These are phyloP conservation scores for Epichloe coenophiala DNA, from an alignment of 2,329 filamentous ascomycete genomes.

Conservation along the genomic window DNA sequence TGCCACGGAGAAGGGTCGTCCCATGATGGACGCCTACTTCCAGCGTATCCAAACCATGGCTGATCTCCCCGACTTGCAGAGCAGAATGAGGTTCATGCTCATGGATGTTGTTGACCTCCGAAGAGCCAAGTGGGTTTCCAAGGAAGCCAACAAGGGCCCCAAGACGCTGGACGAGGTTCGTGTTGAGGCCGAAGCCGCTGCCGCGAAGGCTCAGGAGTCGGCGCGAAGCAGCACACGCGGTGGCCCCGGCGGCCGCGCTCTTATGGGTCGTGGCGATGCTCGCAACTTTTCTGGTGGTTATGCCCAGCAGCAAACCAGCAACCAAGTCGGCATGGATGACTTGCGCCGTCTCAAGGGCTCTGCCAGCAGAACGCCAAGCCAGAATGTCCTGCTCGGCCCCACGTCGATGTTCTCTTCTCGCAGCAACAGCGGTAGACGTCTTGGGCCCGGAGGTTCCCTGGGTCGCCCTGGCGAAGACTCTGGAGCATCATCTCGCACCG, in stretches of 20 bases:
- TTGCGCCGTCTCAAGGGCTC: conserved; percentile 66
- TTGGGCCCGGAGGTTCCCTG: conserved; percentile 62
- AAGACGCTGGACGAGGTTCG: conserved; percentile 94
- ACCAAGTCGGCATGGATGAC: conserved; percentile 84
- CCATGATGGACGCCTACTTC: conserved; percentile 92
- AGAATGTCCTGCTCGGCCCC: conserved; percentile 60
- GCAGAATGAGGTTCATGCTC: conserved; percentile 90
- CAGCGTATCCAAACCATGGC: conserved; percentile 72
- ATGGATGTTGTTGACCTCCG: conserved; percentile 87
- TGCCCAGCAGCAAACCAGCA: conserved; percentile 61
- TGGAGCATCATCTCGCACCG: conserved; percentile 74
- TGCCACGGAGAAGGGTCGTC: conserved; percentile 64
- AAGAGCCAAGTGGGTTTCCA: conserved; percentile 63
- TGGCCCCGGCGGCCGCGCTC: conserved; percentile 49
- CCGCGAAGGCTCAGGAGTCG: conserved; percentile 68
- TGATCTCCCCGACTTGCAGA: conserved; percentile 66
- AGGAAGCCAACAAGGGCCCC: conserved; percentile 84
- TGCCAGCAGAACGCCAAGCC: conserved; percentile 44
- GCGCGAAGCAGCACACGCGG: conserved; percentile 51
- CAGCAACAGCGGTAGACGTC: conserved; percentile 75
- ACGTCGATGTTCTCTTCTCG: conserved; percentile 79
- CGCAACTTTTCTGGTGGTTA: conserved; percentile 68
- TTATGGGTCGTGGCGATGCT: conserved; percentile 71
- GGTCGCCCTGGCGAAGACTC: conserved; percentile 72
- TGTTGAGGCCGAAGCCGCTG: conserved; percentile 66